Base-by-base conservation (phyloP, 371 early-diverging fungal genomes). In the Mortierella sp. region DNA sequence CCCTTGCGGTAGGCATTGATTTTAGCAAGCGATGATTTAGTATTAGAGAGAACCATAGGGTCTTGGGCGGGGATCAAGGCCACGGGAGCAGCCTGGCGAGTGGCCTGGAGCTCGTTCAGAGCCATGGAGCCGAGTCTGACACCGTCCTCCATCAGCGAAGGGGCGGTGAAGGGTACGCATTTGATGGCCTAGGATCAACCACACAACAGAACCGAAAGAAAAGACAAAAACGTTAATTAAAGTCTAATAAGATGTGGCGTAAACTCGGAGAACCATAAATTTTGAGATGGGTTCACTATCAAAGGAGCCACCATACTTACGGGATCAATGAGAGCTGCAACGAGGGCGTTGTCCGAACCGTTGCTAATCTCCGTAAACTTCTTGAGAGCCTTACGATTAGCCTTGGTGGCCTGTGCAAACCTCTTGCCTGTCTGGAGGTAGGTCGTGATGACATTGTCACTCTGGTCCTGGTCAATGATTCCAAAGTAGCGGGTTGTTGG, bases 381-480 rank as follows among this genome's bases (percentile, higher is more conserved):
- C 27, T 50, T 60, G 21, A 60, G 17, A 6, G 39, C 24, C 44
- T 70, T 47, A 28, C 58, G 56, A 53, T 70, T 70, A 1, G 24
- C 28, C 6, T 28, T 41, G 12, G 70, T 70, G 37, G 42, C 49
- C 49, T 70, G 70, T 4, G 70, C 63, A 47, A 70, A 70, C 0
- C 42, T 27, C 4, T 47, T 41, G 32, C 52, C 47, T 17, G 34
- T 17, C 31, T 48, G 53, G 24, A 70, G 63, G 15, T 70, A 70
- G 24, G 70, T 70, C 39, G 70, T 70, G 52, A 70, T 42, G 34
- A 70, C 70, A 43, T 70, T 70, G 7, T 70, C 70, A 23, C 56
- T 56, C 46, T 61, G 70, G 28, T 70, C 70, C 47, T 70, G 70
- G 46, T 70, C 70, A 48, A 70, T 57, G 37, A 70, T 70, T 4